Conservation (phyloP, 2,329 filamentous ascomycete genomes). For the Aspergillus luchuensis region DNA sequence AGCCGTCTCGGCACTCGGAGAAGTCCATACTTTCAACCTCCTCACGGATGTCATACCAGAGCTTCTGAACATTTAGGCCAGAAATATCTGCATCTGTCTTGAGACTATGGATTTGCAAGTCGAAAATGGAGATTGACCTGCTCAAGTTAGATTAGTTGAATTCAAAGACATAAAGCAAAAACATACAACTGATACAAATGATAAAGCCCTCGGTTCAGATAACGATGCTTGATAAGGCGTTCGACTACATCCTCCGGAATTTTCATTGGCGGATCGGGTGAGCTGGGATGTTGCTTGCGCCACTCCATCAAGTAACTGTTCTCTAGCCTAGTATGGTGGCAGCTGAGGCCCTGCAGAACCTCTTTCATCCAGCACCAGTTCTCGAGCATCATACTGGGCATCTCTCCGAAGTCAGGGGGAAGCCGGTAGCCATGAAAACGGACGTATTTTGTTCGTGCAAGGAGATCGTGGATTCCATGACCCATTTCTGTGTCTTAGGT, state of each 20-base stretch:
- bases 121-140: background rate
- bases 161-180: background rate
- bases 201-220: constrained; percentile 45
- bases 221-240: constrained; percentile 69
- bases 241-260: background rate
- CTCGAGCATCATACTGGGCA: background rate
- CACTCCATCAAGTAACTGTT: background rate
- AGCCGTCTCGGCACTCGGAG: constrained; percentile 62
- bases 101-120: background rate
- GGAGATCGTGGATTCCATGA: background rate
- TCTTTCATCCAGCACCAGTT: constrained; percentile 2
- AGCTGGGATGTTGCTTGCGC: background rate
- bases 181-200: constrained; percentile 2
- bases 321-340: background rate
- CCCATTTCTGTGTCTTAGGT: background rate
- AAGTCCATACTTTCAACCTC: constrained; percentile 64
- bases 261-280: background rate
- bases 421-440: background rate
- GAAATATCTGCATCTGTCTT: constrained; percentile 69
- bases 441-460: background rate
- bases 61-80: constrained; percentile 79
- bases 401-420: background rate
- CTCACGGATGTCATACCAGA: constrained; percentile 64
- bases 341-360: background rate
- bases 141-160: background rate